Evolutionary conservation across 139 green algal species (phyloP).

Genomic region (Zygnema cylindricum): DNA sequence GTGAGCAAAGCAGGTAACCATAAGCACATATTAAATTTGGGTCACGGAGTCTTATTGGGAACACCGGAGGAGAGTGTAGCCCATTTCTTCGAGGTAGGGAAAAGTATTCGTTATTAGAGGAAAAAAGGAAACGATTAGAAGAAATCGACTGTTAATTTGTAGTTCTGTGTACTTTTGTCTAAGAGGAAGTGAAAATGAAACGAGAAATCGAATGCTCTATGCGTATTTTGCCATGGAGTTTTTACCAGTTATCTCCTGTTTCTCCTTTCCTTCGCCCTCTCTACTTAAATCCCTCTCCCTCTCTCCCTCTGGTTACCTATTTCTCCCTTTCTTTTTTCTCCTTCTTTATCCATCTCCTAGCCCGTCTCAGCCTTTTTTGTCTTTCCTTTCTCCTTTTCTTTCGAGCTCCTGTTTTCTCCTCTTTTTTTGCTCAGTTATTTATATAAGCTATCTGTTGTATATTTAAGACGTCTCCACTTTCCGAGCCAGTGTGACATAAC

Average conservation of each 20-base stretch:
- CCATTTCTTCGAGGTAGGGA: conserved; percentile 81
- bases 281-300: not conserved
- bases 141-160: not conserved
- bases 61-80: conserved; percentile 95
- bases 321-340: not conserved
- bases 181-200: not conserved
- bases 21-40: conserved; percentile 94
- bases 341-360: not conserved
- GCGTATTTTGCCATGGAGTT: not conserved
- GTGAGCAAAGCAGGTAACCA: conserved; percentile 75
- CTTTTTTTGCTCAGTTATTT: too few relatives aligned
- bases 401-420: not conserved
- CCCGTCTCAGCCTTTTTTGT: not conserved
- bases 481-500: not conserved
- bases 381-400: not conserved
- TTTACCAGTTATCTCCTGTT: too few relatives aligned
- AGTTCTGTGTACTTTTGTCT: not conserved
- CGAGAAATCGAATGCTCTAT: not conserved
- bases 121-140: not conserved
- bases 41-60: conserved; percentile 92
- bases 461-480: not conserved
- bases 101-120: conserved; percentile 9
- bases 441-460: too few relatives aligned
- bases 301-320: not conserved
- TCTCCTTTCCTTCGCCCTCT: too few relatives aligned